Base-by-base conservation (phyloP, 768 basidiomycete genomes). In the Xerocomus potaroensis region DNA sequence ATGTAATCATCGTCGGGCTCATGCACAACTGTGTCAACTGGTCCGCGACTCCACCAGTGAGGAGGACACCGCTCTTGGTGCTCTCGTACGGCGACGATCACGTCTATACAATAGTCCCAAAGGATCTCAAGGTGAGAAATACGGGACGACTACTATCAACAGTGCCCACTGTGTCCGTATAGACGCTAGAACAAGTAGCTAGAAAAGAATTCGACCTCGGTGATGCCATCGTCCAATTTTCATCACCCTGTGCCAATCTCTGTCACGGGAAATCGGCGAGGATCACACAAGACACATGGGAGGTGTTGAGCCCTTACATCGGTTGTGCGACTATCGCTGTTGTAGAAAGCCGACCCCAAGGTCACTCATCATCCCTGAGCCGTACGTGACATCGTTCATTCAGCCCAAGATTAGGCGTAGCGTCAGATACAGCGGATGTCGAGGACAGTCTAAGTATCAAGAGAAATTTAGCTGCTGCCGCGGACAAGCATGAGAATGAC, bases 21-120 rank as follows among this genome's bases (percentile, higher is more conserved):
- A 29, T 37, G 8, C 63, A 65, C 48, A n/a, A 59, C 15, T 65
- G 63, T 48, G 19, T 59, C 5, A 55, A 65, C 45, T 67, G 63
- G 63, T 41, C 50, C 0, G n/a, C 39, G 3, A 43, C 0, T 3
- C 59, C 59, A 0, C 63, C 63, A n/a, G 30, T 35, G 0, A 53
- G 61, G 0, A 64, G 57, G 30, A 26, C 29, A 6, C 57, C 59
- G 0, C 31, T 61, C 23, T 14, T 65, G 15, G 19, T 63, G 38
- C 58, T 63, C 48, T 36, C 27, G 0, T 23, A 16, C 1, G 63
- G 58, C 0, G 41, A 51, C 31, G 43, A 54, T 2, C 48, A 31
- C 10, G 42, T 65, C 1, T 63, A 65, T 41, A 45, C 58, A 1
- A 3, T 4, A 14, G 48, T 60, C 0, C 62, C 62, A 3, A 29